Evolutionary conservation across 2,329 filamentous ascomycete species (phyloP).

Genomic region (Penicillium sp.): DNA sequence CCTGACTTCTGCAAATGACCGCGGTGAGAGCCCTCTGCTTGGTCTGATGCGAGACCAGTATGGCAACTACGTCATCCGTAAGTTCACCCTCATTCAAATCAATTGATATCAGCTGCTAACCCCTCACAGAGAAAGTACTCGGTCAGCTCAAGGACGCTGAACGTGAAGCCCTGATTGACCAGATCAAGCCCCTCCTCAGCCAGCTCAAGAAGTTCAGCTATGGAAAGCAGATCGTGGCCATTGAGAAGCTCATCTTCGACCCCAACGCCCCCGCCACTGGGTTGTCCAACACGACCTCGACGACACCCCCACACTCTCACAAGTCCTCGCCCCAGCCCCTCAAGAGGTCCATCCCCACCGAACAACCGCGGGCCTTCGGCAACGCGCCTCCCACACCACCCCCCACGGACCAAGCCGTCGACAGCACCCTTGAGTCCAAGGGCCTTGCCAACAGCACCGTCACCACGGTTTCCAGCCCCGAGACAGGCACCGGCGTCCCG

Average conservation of each 20-base stretch:
- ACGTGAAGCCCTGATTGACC: slow-evolving; percentile 60
- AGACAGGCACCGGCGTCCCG: slow-evolving; percentile 29
- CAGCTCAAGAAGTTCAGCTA: slow-evolving; percentile 65
- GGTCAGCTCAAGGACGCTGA: slow-evolving; percentile 63
- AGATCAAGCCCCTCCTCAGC: slow-evolving; percentile 64
- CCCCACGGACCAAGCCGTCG: slow-evolving; percentile 65
- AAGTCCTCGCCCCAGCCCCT: slow-evolving; percentile 41
- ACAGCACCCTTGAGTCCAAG: slow-evolving; percentile 44
- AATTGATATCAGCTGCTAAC: slow-evolving; percentile 27
- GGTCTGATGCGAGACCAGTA: slow-evolving; percentile 85
- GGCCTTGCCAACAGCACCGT: slow-evolving; percentile 37
- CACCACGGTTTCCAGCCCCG: slow-evolving; percentile 34
- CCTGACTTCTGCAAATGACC: slow-evolving; percentile 61
- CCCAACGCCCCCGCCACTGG: slow-evolving; percentile 27
- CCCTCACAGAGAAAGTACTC: slow-evolving; percentile 73
- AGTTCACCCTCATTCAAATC: slow-evolving; percentile 47
- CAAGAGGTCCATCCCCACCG: slow-evolving; percentile 34
- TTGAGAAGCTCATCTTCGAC: slow-evolving; percentile 59
- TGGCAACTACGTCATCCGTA: slow-evolving; percentile 96
- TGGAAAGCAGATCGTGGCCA: slow-evolving; percentile 66
- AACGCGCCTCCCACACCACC: slow-evolving; percentile 66
- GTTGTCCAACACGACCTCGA: slow-evolving; percentile 35
- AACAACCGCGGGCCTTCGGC: slow-evolving; percentile 50
- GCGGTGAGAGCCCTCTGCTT: slow-evolving; percentile 71
- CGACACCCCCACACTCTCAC: slow-evolving; percentile 43